Base-by-base conservation (phyloP, 345 rosid species). In the Hibiscus syriacus region DNA sequence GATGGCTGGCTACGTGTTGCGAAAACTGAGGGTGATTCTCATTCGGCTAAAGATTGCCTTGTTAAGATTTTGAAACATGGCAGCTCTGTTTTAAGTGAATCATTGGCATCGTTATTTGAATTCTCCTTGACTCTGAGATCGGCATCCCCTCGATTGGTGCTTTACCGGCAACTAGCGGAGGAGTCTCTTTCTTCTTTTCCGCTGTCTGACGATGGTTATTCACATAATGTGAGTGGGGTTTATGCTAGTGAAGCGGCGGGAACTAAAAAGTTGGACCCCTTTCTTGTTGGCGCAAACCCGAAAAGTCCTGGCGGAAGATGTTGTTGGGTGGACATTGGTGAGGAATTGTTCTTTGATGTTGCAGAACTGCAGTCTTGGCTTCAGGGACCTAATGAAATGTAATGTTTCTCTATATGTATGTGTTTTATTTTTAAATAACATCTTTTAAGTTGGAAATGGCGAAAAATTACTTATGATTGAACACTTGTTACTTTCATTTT, bases 291-390 rank as follows among this genome's bases (percentile, higher is more conserved):
- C 11, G 67, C 41, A 27, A 86, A 83, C 69, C 89, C 86, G 10
- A 74, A 71, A 43, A 77, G 79, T 50, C 84, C 90, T 46, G 76
- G 79, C 53, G 81, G 86, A 61, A 86, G 82, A 68, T 94, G 99
- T 57, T 94, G 99, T 76, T 94, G 99, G 99, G 90, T 91, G 14
- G 99, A 94, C 70, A 85, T 82, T 72, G 99, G 98, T 49, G 87
- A 79, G 25, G 79, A 83, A 1, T 76, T 94, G 64, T 94, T 91
- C 80, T 86, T 83, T 72, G 88, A 94, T 30, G 85, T 80, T 66
- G 76, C 81, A 26, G 98, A 94, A 54, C 73, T 94, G 49, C 77
- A 43, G 27, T 36, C 73, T 45, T 91, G 97, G 99, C 85, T 94
- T 61, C 70, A 49, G 5, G 71, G 70, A 65, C 78, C 81, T 56